phyloP scores from a whole-genome alignment of 805 yeast species.

The Candida coleopterorum region DNA sequence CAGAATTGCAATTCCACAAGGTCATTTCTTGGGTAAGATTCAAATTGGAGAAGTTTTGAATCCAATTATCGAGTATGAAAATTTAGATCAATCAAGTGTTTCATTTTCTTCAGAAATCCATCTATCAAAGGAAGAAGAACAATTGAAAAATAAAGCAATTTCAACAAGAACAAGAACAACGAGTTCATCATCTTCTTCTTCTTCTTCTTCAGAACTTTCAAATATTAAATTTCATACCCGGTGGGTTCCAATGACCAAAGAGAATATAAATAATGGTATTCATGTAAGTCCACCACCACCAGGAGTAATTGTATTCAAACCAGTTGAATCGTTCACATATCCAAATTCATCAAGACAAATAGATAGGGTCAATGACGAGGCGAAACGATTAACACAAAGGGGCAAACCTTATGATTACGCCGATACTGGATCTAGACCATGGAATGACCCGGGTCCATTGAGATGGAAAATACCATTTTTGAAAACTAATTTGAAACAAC shows the following conservation, averaged over 20 bases:
- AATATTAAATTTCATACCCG: conserved; percentile 46
- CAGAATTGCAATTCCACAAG: conserved; percentile 75
- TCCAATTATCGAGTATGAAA: conserved; percentile 41
- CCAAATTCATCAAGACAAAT: conserved; percentile 73
- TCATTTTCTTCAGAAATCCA: conserved; percentile 27
- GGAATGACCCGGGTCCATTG: conserved; percentile 84
- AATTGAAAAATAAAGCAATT: conserved; percentile 8
- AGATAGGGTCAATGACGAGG: conserved; percentile 65
- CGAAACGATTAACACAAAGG: conserved; percentile 55
- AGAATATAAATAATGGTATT: conserved; percentile 52
- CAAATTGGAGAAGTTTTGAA: conserved; percentile 66
- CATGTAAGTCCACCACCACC: conserved; percentile 77
- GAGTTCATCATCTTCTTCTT: conserved; percentile 7
- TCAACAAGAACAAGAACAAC: conserved; percentile 10
- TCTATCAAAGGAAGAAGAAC: conserved; percentile 23
- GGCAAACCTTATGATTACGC: conserved; percentile 42
- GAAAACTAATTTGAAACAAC: conserved; percentile 13
- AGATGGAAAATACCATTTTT: conserved; percentile 31
- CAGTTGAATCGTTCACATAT: conserved; percentile 76
- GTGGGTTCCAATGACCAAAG: conserved; percentile 63
- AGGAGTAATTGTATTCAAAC: conserved; percentile 82
- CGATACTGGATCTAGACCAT: conserved; percentile 64
- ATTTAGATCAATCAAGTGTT: background rate
- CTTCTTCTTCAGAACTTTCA: conserved; percentile 19
- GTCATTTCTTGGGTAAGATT: conserved; percentile 77